Conservation (phyloP, 1,139 yeast genomes). For the Scheffersomyces titani region DNA sequence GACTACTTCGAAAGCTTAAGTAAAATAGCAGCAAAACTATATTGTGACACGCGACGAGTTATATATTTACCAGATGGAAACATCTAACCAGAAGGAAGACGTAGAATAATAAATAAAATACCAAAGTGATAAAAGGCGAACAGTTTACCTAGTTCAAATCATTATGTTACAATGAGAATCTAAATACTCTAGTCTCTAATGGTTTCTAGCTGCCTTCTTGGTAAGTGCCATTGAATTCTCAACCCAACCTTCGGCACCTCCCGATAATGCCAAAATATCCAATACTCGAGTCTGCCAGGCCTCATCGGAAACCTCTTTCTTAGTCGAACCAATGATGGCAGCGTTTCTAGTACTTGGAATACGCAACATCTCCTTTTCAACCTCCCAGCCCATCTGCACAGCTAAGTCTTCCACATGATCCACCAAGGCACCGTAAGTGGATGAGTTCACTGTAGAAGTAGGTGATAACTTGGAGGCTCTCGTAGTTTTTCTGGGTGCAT, state of each 20-base stretch:
- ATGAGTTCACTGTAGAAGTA: constrained; percentile 25
- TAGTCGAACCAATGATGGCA: constrained; percentile 71
- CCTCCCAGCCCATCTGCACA: constrained; percentile 73
- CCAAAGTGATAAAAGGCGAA: neutral
- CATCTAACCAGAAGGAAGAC: neutral
- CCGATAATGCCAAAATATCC: constrained; percentile 67
- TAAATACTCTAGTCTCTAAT: constrained; percentile 11
- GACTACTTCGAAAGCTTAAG: too few relatives aligned
- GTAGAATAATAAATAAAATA: too few relatives aligned
- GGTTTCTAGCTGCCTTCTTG: constrained; percentile 45
- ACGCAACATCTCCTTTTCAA: constrained; percentile 82
- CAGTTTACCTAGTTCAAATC: neutral
- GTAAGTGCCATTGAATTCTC: constrained; percentile 70
- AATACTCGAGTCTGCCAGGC: constrained; percentile 41
- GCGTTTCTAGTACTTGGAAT: constrained; percentile 95
- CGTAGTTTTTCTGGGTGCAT: constrained; percentile 35
- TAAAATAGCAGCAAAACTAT: too few relatives aligned
- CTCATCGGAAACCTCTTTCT: constrained; percentile 27
- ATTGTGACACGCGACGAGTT: too few relatives aligned
- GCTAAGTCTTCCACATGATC: constrained; percentile 81
- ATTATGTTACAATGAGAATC: neutral
- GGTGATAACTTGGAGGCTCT: neutral
- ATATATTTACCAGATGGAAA: neutral
- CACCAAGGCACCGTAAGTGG: constrained; percentile 80
- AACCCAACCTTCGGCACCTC: constrained; percentile 92